Conservation (phyloP, 108 stramenopile species). For the Skeletonema costatum region DNA sequence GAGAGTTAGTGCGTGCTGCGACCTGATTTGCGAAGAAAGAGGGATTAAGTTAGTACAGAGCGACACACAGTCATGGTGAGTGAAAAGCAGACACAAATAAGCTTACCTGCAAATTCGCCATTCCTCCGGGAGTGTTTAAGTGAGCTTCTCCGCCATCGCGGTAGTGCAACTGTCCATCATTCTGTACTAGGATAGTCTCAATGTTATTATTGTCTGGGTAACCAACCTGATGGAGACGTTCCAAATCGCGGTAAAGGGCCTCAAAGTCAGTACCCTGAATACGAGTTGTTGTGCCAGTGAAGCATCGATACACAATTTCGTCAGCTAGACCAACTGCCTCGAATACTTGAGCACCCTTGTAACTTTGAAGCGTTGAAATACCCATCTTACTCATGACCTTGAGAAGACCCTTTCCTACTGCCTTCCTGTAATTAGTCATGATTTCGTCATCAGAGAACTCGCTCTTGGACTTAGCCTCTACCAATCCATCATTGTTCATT, state of each 20-base stretch:
- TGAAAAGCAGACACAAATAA: background rate
- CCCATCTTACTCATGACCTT: constrained; percentile 99
- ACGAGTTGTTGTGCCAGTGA: constrained; percentile 95
- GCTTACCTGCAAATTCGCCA: constrained; percentile 90
- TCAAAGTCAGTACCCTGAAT: constrained; percentile 96
- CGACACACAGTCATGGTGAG: background rate
- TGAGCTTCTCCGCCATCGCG: constrained; percentile 97
- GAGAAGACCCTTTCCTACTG: constrained; percentile 93
- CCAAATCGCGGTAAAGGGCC: constrained; percentile 94
- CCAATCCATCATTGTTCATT: constrained; percentile 91
- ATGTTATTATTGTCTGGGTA: constrained; percentile 66
- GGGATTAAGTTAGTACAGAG: background rate
- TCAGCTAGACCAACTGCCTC: constrained; percentile 96
- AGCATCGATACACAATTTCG: constrained; percentile 95
- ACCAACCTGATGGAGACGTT: constrained; percentile 86
- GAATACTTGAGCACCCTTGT: constrained; percentile 97
- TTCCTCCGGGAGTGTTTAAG: constrained; percentile 92
- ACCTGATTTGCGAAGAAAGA: constrained; percentile 24
- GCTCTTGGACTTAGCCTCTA: constrained; percentile 87
- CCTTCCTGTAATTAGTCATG: constrained; percentile 94
- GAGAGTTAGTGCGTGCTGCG: constrained; percentile 91
- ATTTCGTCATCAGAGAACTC: constrained; percentile 85
- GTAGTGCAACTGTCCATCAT: constrained; percentile 96
- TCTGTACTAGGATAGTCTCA: constrained; percentile 81
- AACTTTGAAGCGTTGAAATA: constrained; percentile 94